phyloP scores from a whole-genome alignment of 805 yeast genomes.

The Monosporozyma servazzii region DNA sequence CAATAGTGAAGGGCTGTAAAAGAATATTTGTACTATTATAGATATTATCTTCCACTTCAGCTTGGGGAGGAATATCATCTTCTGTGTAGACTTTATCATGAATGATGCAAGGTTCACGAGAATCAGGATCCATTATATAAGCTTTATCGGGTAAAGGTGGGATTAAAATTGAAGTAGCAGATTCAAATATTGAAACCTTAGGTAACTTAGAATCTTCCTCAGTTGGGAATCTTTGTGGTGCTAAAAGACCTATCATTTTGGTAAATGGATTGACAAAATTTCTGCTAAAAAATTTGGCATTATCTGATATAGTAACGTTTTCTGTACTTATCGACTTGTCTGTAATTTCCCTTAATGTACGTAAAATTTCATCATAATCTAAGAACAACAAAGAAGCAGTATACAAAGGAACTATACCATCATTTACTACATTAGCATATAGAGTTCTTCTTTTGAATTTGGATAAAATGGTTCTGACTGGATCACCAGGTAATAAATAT shows the following conservation, averaged over 20 bases:
- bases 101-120: conserved; percentile 48
- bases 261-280: conserved; percentile 35
- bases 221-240: conserved; percentile 17
- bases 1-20: conserved; percentile 28
- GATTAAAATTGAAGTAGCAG: conserved; percentile 55
- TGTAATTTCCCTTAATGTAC: conserved; percentile 16
- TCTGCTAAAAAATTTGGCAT: conserved; percentile 19
- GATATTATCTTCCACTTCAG: conserved; percentile 9
- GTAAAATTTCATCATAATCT: conserved; percentile 47
- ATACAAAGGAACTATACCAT: conserved; percentile 74
- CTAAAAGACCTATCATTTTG: conserved; percentile 37
- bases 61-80: conserved; percentile 36
- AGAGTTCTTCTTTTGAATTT: conserved; percentile 55
- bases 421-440: conserved; percentile 69
- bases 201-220: conserved; percentile 36
- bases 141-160: conserved; percentile 62
- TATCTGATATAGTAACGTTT: conserved; percentile 6
- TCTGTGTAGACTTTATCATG: conserved; percentile 60
- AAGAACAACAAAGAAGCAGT: conserved; percentile 60
- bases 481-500: conserved; percentile 55
- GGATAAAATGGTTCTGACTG: conserved; percentile 44
- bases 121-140: conserved; percentile 53
- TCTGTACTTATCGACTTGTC: not conserved
- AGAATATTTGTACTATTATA: conserved; percentile 19
- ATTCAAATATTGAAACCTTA: conserved; percentile 56